A percentile compares a stretch with the other conserved stretches of the same genome.
Conservation (phyloP, 2,329 filamentous ascomycete genomes). For the Calonectria hongkongensis region DNA sequence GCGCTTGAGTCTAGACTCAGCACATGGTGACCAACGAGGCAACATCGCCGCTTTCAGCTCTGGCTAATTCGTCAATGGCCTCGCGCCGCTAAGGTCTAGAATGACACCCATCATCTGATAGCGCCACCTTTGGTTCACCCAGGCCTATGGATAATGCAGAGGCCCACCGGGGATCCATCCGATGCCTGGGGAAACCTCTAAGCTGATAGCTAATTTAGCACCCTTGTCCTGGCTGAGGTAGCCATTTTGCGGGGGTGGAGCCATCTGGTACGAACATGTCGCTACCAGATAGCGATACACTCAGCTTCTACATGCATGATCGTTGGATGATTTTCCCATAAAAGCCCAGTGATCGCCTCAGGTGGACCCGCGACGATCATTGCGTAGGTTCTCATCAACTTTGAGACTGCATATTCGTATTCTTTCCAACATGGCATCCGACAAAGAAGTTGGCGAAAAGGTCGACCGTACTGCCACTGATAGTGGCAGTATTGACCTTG, state of each 20-base stretch:
- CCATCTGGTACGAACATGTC: slow-evolving; percentile 16
- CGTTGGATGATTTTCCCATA: slow-evolving; percentile 19
- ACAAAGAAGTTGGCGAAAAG: slow-evolving; percentile 40
- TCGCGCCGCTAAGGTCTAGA: slow-evolving; percentile 9
- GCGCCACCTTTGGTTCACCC: slow-evolving; percentile 13
- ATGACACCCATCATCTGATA: slow-evolving; percentile 7
- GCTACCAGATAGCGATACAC: slow-evolving; percentile 18
- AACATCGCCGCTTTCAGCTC: slow-evolving; percentile 18
- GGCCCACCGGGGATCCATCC: slow-evolving; percentile 22
- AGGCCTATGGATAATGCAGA: neutral
- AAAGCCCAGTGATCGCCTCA: slow-evolving; percentile 15
- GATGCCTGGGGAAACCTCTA: neutral
- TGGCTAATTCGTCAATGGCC: neutral
- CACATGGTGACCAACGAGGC: slow-evolving; percentile 20
- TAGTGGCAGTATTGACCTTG: slow-evolving; percentile 34
- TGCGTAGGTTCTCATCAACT: slow-evolving; percentile 9
- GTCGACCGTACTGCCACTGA: slow-evolving; percentile 28
- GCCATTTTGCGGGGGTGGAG: slow-evolving; percentile 23
- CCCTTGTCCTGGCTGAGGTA: slow-evolving; percentile 5
- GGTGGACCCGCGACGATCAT: slow-evolving; percentile 12
- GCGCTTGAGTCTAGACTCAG: slow-evolving; percentile 4
- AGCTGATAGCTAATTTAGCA: slow-evolving; percentile 19
- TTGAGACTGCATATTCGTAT: slow-evolving; percentile 26
- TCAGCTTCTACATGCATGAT: slow-evolving; percentile 15
- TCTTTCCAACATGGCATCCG: slow-evolving; percentile 30